Base-by-base conservation (phyloP, 2,329 filamentous ascomycete genomes). In the Xylariaceae sp. region DNA sequence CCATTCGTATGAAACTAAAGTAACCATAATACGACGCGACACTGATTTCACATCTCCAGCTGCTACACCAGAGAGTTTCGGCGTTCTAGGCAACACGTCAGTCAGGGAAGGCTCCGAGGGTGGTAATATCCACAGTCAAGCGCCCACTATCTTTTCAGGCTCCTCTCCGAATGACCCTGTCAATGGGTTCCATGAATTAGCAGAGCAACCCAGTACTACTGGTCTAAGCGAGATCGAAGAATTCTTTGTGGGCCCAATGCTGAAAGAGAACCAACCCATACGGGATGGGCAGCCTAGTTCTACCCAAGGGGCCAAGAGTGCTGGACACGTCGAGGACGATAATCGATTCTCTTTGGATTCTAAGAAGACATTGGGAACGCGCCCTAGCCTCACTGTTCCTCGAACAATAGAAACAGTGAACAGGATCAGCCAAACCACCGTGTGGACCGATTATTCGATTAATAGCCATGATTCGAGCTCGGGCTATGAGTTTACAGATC, bases 361-460 rank as follows among this genome's bases (percentile, higher is more conserved):
- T n/a, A 53, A 56, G 40, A 59, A 53, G 39, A 58, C 60, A 10
- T 52, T 65, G 4, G 69, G 70, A 37, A 68, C 68, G 17, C 66
- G 71, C 12, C 69, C 69, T 44, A 74, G 67, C 45, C 65, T 80
- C 7, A 64, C 66, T 41, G 69, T 79, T 12, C 77, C 77, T 11
- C 62, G 69, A 40, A 60, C 70, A 53, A 56, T 69, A 40, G 58
- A 69, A 41, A 62, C 70, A 34, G 62, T 66, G 48, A 68, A 79
- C 47, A 69, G 77, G 29, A 63, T 66, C 17, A 82, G 78, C 50
- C 75, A 79, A 39, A 72, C 75, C 43, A 80, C 78, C 2, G 67
- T 71, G n/a, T 82, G 79, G 79, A 82, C 79, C 21, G 78, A 82
- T 55, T 74, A 77, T 48, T 79, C 78, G 0, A 65, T 81, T 8